A percentile compares a stretch with the other conserved stretches of the same genome.
Evolutionary conservation across 2,329 filamentous ascomycete species (phyloP).

Genomic region (Dothistroma pini): DNA sequence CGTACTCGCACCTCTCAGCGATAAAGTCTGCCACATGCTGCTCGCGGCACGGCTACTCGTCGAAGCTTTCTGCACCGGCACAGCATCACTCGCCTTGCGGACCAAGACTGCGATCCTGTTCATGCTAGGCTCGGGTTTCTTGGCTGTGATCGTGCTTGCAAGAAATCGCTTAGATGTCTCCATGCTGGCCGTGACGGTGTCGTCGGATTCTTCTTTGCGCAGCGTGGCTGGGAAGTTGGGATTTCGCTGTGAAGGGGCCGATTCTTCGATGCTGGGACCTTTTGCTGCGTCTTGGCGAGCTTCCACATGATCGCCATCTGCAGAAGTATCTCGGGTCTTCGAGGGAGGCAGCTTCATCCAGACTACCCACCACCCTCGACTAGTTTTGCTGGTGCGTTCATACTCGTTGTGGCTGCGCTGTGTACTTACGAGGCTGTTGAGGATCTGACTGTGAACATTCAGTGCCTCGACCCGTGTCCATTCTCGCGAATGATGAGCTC

Average conservation of each 20-base stretch:
- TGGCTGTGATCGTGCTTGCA: neutral
- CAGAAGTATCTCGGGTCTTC: constrained; percentile 9
- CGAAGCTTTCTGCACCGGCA: constrained; percentile 6
- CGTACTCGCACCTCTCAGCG: constrained; percentile 20
- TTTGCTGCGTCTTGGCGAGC: constrained; percentile 6
- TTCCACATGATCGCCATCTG: constrained; percentile 6
- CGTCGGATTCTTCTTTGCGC: constrained; percentile 13
- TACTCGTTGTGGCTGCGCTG: constrained; percentile 47
- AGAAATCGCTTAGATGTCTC: neutral
- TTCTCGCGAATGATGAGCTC: constrained; percentile 21
- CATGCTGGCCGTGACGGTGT: constrained; percentile 3
- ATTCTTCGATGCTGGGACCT: neutral
- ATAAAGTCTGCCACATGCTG: constrained; percentile 31
- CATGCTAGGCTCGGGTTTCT: constrained; percentile 5
- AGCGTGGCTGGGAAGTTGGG: neutral
- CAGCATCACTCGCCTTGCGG: constrained; percentile 30
- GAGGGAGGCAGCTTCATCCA: constrained; percentile 55
- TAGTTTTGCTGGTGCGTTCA: constrained; percentile 61
- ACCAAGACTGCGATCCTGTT: constrained; percentile 44
- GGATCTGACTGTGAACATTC: constrained; percentile 58
- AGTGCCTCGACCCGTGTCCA: constrained; percentile 59
- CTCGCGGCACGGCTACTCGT: constrained; percentile 23
- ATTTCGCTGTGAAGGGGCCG: neutral
- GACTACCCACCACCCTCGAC: constrained; percentile 64
- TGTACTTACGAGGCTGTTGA: constrained; percentile 55